These are phyloP conservation scores for Aspergillus ibericus DNA, from an alignment of 2,329 filamentous ascomycete genomes.

Conservation along the genomic window DNA sequence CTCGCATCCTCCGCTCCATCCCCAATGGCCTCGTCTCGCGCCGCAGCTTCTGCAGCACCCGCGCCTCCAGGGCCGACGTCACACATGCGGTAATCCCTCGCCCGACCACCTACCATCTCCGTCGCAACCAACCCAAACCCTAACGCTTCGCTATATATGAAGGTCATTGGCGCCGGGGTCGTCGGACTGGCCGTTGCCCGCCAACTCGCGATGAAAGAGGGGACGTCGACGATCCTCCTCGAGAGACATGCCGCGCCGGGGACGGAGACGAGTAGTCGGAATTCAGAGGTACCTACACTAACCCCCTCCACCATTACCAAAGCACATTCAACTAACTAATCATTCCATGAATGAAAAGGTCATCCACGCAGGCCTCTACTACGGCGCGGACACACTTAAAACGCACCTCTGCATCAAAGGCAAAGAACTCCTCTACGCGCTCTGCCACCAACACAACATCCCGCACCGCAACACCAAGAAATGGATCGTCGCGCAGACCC, in stretches of 20 bases:
- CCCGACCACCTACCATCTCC: not conserved
- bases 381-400: slow-evolving; percentile 74
- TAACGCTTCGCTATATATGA: not conserved
- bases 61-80: slow-evolving; percentile 54
- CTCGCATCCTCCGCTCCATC: slow-evolving; percentile 12
- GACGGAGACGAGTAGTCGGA: slow-evolving; percentile 84
- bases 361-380: slow-evolving; percentile 94
- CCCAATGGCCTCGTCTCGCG: slow-evolving; percentile 12
- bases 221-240: slow-evolving; percentile 70
- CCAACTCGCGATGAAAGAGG: slow-evolving; percentile 62
- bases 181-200: slow-evolving; percentile 80
- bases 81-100: slow-evolving; percentile 55
- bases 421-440: slow-evolving; percentile 72
- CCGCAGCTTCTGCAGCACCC: slow-evolving; percentile 46
- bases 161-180: slow-evolving; percentile 68
- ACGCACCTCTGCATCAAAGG: slow-evolving; percentile 79
- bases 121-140: not conserved
- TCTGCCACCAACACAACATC: slow-evolving; percentile 69
- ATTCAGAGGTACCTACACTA: slow-evolving; percentile 66
- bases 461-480: slow-evolving; percentile 77
- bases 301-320: too few species aligned
- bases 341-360: slow-evolving; percentile 53
- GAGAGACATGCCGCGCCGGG: slow-evolving; percentile 75
- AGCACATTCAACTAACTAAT: not conserved
- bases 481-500: slow-evolving; percentile 90